Percentiles rank a stretch among this genome's conserved stretches.
Evolutionary conservation across 106 monocot genomes (phyloP).

Genomic region (Ottelia alismoides): DNA sequence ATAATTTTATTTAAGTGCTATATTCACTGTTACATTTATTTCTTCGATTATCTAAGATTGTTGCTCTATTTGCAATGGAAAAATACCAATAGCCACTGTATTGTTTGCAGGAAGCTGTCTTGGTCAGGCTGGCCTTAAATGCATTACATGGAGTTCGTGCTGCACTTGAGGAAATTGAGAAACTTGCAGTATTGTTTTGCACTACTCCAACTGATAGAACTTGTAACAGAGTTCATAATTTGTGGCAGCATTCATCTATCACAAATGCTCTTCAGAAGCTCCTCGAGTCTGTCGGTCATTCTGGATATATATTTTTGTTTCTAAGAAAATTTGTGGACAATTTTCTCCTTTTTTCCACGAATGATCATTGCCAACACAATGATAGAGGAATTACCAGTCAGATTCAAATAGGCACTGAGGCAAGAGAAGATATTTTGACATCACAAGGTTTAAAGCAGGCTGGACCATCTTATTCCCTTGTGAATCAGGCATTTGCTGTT

Average conservation of each 20-base stretch:
- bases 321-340: slow-evolving; percentile 50
- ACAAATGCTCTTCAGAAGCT: slow-evolving; percentile 43
- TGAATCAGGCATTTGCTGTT: slow-evolving; percentile 87
- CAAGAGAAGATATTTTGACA: not conserved
- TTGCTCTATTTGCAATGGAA: no score
- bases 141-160: slow-evolving; percentile 68
- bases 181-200: slow-evolving; percentile 36
- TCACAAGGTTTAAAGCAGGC: not conserved
- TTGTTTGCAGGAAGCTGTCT: slow-evolving; percentile 39
- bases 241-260: slow-evolving; percentile 70
- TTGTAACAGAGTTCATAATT: slow-evolving; percentile 25
- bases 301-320: slow-evolving; percentile 41
- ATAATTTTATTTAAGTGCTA: no score
- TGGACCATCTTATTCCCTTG: slow-evolving; percentile 39
- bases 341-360: slow-evolving; percentile 17
- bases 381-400: not conserved
- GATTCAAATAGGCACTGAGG: not conserved
- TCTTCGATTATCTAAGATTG: no score
- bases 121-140: slow-evolving; percentile 65
- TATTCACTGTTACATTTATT: no score
- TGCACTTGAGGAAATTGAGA: slow-evolving; percentile 50
- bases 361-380: not conserved
- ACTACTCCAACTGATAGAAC: slow-evolving; percentile 57
- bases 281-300: slow-evolving; percentile 39
- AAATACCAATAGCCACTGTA: no score